Evolutionary conservation across 768 basidiomycete genomes (phyloP).

Genomic region (Gloeostereum incarnatum): DNA sequence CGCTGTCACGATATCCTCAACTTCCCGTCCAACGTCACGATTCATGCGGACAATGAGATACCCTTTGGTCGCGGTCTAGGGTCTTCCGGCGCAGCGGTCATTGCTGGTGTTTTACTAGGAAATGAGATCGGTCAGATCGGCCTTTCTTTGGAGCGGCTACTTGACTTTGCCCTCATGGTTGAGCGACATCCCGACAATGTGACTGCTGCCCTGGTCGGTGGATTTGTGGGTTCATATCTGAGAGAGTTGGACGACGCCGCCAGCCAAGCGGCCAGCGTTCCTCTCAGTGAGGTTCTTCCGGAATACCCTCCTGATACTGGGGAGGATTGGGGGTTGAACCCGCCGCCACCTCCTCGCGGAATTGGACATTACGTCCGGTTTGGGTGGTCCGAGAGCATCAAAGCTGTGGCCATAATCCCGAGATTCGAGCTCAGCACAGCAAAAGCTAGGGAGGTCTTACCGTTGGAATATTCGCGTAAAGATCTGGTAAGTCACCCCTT

Average conservation of each 20-base stretch:
- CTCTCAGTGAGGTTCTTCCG: slow-evolving; percentile 90
- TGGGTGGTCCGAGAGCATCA: slow-evolving; percentile 75
- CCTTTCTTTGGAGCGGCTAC: slow-evolving; percentile 61
- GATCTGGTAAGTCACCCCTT: slow-evolving; percentile 61
- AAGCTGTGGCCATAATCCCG: slow-evolving; percentile 91
- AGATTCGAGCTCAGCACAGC: slow-evolving; percentile 95
- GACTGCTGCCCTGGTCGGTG: slow-evolving; percentile 92
- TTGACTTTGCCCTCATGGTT: slow-evolving; percentile 98
- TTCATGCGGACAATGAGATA: slow-evolving; percentile 86
- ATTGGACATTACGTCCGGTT: slow-evolving; percentile 95
- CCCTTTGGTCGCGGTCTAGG: slow-evolving; percentile 97
- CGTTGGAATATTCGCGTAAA: slow-evolving; percentile 73
- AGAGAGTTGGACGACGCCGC: slow-evolving; percentile 80
- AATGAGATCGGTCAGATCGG: slow-evolving; percentile 70
- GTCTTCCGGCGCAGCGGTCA: slow-evolving; percentile 97
- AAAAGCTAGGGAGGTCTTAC: slow-evolving; percentile 86
- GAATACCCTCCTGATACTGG: slow-evolving; percentile 93
- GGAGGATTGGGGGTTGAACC: slow-evolving; percentile 83
- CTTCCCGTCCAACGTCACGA: slow-evolving; percentile 69
- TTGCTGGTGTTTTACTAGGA: slow-evolving; percentile 90
- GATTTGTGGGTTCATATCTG: slow-evolving; percentile 95
- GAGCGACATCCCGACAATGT: slow-evolving; percentile 99
- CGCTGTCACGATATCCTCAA: slow-evolving; percentile 70
- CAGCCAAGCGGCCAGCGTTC: slow-evolving; percentile 79
- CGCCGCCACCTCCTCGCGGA: slow-evolving; percentile 79